Evolutionary conservation across 2,329 filamentous ascomycete genomes (phyloP).

Genomic region (Aspergillus ruber): DNA sequence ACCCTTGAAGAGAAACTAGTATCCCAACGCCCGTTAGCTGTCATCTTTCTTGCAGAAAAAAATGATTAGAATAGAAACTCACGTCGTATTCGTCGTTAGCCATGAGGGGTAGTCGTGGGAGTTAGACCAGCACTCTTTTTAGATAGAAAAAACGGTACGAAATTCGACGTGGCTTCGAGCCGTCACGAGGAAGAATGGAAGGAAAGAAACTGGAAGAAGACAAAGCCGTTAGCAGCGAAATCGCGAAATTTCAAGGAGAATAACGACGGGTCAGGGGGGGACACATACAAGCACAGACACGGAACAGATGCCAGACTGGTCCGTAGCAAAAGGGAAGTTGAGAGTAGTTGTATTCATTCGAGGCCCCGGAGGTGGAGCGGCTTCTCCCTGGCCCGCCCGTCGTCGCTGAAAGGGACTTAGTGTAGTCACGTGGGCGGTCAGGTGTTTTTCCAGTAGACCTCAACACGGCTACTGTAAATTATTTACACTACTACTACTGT

Average conservation of each 20-base stretch:
- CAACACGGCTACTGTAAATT: not conserved
- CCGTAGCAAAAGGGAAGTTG: not conserved
- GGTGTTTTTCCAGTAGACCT: not conserved
- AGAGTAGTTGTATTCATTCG: not conserved
- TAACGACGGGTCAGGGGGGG: not conserved
- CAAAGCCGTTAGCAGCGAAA: not conserved
- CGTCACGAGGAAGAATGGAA: constrained; percentile 8
- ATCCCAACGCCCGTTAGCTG: constrained; percentile 1
- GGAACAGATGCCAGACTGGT: not conserved
- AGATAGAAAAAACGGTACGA: constrained; percentile 13
- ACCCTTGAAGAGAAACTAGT: constrained; percentile 99
- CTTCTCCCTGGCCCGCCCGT: not conserved
- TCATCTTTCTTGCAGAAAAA: not conserved
- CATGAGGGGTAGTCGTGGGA: constrained; percentile 52
- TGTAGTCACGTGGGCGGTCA: not conserved
- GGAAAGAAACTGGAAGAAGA: not conserved
- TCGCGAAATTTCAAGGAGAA: not conserved
- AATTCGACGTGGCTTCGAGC: constrained; percentile 16
- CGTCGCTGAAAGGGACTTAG: not conserved
- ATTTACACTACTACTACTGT: not conserved
- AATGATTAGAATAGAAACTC: constrained; percentile 39
- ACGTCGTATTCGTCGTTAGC: constrained; percentile 99
- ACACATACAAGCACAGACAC: not conserved
- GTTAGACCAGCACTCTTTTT: constrained; percentile 15
- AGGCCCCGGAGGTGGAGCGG: not conserved